Conservation (phyloP, 2,329 filamentous ascomycete species). For the Colletotrichum camelliae region DNA sequence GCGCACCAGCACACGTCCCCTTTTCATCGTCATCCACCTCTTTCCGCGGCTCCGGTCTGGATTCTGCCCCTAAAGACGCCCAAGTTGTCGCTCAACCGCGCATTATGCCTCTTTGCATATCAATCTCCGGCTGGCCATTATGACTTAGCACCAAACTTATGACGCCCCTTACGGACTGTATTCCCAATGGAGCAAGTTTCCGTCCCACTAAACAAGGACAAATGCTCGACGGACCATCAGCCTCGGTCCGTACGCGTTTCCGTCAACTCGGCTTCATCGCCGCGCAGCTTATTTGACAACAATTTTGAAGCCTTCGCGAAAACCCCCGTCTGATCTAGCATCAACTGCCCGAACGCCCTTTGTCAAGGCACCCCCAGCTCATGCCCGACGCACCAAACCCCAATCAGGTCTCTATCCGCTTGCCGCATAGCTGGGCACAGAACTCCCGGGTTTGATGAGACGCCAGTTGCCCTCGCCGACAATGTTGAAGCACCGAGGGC, state of each 20-base stretch:
- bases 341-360: not conserved
- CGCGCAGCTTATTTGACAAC: not conserved
- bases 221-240: not conserved
- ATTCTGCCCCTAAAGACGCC: not conserved
- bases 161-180: not conserved
- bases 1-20: not conserved
- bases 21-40: not conserved
- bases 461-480: not conserved
- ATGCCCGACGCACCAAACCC: not conserved
- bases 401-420: not conserved
- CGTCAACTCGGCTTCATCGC: not conserved
- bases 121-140: not conserved
- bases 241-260: not conserved
- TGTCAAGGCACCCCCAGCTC: not conserved
- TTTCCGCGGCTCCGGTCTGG: not conserved
- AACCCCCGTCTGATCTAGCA: not conserved
- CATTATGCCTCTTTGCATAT: not conserved
- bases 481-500: not conserved
- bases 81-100: not conserved
- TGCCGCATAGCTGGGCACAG: not conserved
- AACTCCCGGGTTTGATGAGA: not conserved
- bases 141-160: not conserved
- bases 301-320: not conserved
- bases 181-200: conserved; percentile 1
- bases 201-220: not conserved